Evolutionary conservation across 106 monocot species (phyloP), one percentile per base, ranked within the genome.

Genomic region (Allium cepa): DNA sequence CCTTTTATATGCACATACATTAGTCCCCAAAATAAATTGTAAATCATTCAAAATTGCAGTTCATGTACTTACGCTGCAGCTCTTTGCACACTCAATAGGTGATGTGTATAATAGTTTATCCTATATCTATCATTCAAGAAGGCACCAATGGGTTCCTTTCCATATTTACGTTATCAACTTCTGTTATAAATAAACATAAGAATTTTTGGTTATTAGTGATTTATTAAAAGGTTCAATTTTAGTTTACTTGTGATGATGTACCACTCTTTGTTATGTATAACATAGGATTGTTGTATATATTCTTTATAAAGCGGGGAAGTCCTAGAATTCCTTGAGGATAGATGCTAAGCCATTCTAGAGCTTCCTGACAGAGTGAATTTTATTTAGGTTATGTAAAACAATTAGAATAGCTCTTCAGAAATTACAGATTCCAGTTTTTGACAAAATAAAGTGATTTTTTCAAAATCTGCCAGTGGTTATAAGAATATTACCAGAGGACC

Each of bases 61-160:
- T 11, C 10, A 53, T 53, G 12, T 2, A 53, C 53, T 1, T 15
- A 66, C 84, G 87, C 12, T 85, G 11, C 22, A 10, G 59, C 59
- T 16, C 59, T 59, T 59, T 59, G 59, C 8, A 59, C 16, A 18
- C 11, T 17, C 22, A 18, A 16, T 59, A 59, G 59, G 22, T 59
- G 59, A 1, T 10, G 13, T 59, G 17, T 15, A 10, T 59, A 18
- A 18, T 18, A 59, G 13, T 59, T 8, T 59, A 59, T 59, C 22
- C 59, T 15, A 1, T 17, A 17, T 9, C 8, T 8, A 59, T 59
- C 59, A 3, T 59, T 18, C 59, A 59, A 59, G 17, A 8, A 4
- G n/a, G n/a, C 3, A 15, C 22, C 11, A 4, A 59, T 13, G 8
- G 59, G 17, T 59, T 17, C 86, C 63, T 75, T 53, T 53, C 36